Evolutionary conservation across 2,329 filamentous ascomycete species (phyloP).

Genomic region (Xylariaceae sp.): DNA sequence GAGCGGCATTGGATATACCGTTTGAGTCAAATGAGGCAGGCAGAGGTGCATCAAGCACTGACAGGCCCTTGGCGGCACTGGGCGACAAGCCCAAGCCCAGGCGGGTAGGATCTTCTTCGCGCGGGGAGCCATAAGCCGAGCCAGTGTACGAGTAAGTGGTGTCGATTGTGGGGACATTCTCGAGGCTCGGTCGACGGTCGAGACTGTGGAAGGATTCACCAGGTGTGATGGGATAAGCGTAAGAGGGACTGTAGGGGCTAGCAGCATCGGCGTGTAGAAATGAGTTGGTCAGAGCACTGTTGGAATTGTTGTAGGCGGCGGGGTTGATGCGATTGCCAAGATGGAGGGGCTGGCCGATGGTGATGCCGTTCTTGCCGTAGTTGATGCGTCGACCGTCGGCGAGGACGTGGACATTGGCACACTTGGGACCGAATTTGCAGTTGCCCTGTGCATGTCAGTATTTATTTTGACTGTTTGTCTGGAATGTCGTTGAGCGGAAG

Average conservation of each 20-base stretch:
- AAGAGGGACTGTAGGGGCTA: constrained; percentile 40
- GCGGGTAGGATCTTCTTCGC: constrained; percentile 57
- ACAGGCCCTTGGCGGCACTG: constrained; percentile 65
- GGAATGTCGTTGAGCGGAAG: too few relatives aligned
- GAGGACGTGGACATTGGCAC: constrained; percentile 91
- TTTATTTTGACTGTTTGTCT: too few relatives aligned
- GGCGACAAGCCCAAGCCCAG: constrained; percentile 77
- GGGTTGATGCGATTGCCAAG: constrained; percentile 65
- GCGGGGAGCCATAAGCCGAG: constrained; percentile 76
- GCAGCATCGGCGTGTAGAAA: constrained; percentile 60
- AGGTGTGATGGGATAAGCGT: constrained; percentile 40
- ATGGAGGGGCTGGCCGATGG: constrained; percentile 55
- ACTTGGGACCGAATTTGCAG: constrained; percentile 98
- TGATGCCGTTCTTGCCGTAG: constrained; percentile 66
- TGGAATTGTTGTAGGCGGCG: constrained; percentile 57
- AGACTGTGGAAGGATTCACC: constrained; percentile 40
- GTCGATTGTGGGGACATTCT: constrained; percentile 58
- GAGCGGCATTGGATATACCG: constrained; percentile 85
- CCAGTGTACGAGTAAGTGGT: constrained; percentile 53
- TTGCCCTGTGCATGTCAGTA: constrained; percentile 65
- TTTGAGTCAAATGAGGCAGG: constrained; percentile 96
- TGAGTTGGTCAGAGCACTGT: constrained; percentile 68
- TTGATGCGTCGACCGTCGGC: constrained; percentile 92
- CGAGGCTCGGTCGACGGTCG: constrained; percentile 48
- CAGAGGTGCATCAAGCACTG: constrained; percentile 87